Evolutionary conservation across 1,284 basidiomycete species (phyloP).

Genomic region (Ceratobasidium sp.): DNA sequence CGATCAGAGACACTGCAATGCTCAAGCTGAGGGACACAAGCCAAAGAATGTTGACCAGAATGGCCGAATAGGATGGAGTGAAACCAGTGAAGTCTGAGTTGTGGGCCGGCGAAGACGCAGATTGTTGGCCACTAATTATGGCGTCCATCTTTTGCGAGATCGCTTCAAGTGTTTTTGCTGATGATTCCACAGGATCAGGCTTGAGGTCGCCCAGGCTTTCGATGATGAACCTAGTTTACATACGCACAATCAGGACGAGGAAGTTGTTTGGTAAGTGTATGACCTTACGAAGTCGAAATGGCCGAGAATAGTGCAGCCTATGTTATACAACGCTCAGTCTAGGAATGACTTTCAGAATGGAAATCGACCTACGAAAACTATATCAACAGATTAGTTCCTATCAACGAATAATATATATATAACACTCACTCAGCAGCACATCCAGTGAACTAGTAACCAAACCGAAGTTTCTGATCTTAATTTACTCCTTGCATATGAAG

Average conservation of each 20-base stretch:
- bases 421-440: conserved; percentile 3
- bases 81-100: neutral
- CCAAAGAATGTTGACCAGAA: conserved; percentile 5
- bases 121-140: neutral
- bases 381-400: no score
- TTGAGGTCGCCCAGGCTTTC: no score
- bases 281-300: no score
- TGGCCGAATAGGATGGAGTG: neutral
- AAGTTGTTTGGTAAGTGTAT: no score
- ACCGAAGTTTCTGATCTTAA: neutral
- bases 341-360: no score
- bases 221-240: neutral
- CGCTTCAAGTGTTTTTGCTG: neutral
- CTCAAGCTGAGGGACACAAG: conserved; percentile 7
- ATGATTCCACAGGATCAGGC: neutral
- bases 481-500: no score
- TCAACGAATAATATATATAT: no score
- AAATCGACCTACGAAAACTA: no score
- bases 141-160: conserved; percentile 1
- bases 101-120: neutral
- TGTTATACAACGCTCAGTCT: no score
- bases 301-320: no score
- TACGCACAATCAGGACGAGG: neutral
- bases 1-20: no score
- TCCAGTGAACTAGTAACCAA: neutral